phyloP scores from a whole-genome alignment of 2,329 filamentous ascomycete genomes.

The Acrocalymma vagum region DNA sequence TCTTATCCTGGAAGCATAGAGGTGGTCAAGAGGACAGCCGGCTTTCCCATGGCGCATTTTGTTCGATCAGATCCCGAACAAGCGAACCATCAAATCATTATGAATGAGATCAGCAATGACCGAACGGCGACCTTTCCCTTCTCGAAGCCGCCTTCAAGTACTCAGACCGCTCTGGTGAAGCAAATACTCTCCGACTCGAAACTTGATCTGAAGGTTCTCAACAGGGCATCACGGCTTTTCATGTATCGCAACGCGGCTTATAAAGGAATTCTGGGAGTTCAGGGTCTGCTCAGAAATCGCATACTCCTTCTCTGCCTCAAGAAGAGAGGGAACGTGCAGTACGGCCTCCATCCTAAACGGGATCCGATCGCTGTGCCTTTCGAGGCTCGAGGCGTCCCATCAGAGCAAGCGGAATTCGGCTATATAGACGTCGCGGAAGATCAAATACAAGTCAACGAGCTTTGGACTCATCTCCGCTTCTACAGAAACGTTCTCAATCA shows the following conservation, averaged over 20 bases:
- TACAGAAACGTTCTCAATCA: slow-evolving; percentile 67
- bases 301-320: too few relatives aligned
- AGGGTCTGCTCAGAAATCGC: too few relatives aligned
- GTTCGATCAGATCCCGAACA: slow-evolving; percentile 47
- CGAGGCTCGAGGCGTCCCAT: slow-evolving; percentile 68
- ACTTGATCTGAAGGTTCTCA: too few relatives aligned
- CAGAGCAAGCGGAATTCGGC: slow-evolving; percentile 69
- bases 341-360: too few relatives aligned
- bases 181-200: too few relatives aligned
- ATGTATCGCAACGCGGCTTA: too few relatives aligned
- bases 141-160: slow-evolving; percentile 4
- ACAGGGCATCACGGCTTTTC: too few relatives aligned
- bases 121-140: slow-evolving; percentile 14
- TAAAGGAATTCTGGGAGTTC: too few relatives aligned
- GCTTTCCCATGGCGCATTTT: slow-evolving; percentile 64
- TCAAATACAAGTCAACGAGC: slow-evolving; percentile 50
- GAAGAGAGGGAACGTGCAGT: too few relatives aligned
- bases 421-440: slow-evolving; percentile 69
- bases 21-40: slow-evolving; percentile 43
- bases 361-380: too few relatives aligned
- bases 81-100: slow-evolving; percentile 19
- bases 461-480: slow-evolving; percentile 55
- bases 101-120: slow-evolving; percentile 29
- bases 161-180: too few relatives aligned
- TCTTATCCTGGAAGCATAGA: slow-evolving; percentile 56